Percentiles rank a stretch among this genome's conserved stretches.
These are phyloP conservation scores for Gonapodya sp. DNA, from an alignment of 192 early-diverging fungal species.

Conservation along the genomic window DNA sequence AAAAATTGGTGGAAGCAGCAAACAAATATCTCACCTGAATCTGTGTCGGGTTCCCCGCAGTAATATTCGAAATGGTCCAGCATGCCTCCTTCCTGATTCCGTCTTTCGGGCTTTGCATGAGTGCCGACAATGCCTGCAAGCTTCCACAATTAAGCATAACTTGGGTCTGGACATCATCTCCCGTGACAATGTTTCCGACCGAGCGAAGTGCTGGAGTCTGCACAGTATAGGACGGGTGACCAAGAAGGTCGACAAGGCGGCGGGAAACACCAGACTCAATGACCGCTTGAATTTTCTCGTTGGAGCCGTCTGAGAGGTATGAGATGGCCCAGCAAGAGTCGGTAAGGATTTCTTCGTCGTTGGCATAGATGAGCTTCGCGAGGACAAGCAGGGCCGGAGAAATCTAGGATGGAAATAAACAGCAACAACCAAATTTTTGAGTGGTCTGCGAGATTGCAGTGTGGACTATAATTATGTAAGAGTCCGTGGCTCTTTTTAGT, in stretches of 20 bases:
- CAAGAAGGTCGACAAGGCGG: conserved; percentile 85
- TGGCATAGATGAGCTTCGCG: conserved; percentile 79
- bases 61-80: conserved; percentile 99
- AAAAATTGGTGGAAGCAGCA: conserved; percentile 12
- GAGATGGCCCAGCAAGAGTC: conserved; percentile 99
- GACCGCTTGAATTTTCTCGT: conserved; percentile 97
- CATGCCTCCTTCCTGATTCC: conserved; percentile 97
- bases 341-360: conserved; percentile 90
- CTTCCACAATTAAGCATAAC: conserved; percentile 86
- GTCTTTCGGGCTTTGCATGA: conserved; percentile 84
- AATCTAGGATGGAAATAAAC: conserved; percentile 50
- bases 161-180: conserved; percentile 96
- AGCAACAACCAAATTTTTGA: no score
- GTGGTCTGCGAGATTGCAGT: no score
- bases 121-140: conserved; percentile 64
- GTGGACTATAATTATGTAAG: no score
- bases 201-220: conserved; percentile 96
- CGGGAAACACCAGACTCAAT: conserved; percentile 91
- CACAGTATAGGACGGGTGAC: conserved; percentile 71
- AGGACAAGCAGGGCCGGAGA: conserved; percentile 76
- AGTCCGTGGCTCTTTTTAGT: no score
- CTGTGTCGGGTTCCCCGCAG: conserved; percentile 85
- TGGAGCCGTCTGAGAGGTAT: conserved; percentile 93
- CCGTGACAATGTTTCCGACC: conserved; percentile 98
- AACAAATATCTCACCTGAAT: conserved; percentile 45